phyloP scores from a whole-genome alignment of 2,329 filamentous ascomycete species.

The Juglanconis sp. region DNA sequence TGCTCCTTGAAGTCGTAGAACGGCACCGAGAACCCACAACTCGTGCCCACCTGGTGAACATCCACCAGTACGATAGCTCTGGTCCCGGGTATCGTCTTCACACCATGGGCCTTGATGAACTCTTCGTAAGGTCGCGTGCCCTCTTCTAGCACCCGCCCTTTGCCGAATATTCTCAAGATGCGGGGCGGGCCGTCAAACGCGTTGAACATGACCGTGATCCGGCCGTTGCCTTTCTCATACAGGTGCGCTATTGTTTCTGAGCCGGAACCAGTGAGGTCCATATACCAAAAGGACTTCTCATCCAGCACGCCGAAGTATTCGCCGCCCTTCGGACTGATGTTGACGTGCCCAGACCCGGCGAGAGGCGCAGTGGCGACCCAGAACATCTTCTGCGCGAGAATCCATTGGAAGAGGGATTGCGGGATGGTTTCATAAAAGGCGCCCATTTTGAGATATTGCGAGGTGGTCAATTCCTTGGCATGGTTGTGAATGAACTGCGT shows the following conservation, averaged over 20 bases:
- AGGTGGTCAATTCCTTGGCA: not conserved
- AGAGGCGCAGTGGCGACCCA: conserved; percentile 71
- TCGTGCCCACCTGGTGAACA: conserved; percentile 36
- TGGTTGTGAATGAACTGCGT: not conserved
- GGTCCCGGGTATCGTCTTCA: conserved; percentile 28
- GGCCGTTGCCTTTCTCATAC: conserved; percentile 65
- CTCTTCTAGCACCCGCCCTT: conserved; percentile 34
- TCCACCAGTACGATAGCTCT: conserved; percentile 36
- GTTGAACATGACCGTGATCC: conserved; percentile 71
- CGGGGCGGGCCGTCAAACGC: conserved; percentile 37
- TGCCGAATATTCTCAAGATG: conserved; percentile 37
- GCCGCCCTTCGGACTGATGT: conserved; percentile 72
- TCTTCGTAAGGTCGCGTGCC: conserved; percentile 29
- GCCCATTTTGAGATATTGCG: conserved; percentile 6
- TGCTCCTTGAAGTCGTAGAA: conserved; percentile 36
- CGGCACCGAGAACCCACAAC: conserved; percentile 39
- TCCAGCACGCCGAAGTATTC: conserved; percentile 60
- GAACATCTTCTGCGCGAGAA: conserved; percentile 67
- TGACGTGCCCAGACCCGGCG: conserved; percentile 63
- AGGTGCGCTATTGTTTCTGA: conserved; percentile 74
- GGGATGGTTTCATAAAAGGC: conserved; percentile 35
- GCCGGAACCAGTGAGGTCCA: conserved; percentile 73
- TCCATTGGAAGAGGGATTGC: conserved; percentile 58
- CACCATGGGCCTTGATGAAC: conserved; percentile 31
- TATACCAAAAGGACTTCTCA: conserved; percentile 61